Conservation (phyloP, 805 yeast genomes). For the Sungouiozyma ichnusensis region DNA sequence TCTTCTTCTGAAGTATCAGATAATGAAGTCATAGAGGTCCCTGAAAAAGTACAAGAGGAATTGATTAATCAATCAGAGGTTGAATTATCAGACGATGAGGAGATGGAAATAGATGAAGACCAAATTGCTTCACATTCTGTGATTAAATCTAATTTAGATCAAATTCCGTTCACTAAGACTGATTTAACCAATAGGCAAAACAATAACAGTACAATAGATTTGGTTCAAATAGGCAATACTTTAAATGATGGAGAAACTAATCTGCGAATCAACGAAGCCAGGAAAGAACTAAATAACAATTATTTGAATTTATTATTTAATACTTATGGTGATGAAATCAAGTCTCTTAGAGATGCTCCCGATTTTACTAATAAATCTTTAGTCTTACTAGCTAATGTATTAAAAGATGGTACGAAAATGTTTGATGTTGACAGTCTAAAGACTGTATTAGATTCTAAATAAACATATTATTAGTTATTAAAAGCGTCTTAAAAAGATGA, state of each 20-base stretch:
- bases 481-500: background rate
- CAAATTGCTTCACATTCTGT: slow-evolving; percentile 13
- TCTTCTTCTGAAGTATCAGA: slow-evolving; percentile 30
- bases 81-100: slow-evolving; percentile 19
- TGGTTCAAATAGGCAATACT: slow-evolving; percentile 22
- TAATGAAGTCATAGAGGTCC: slow-evolving; percentile 13
- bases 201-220: slow-evolving; percentile 17
- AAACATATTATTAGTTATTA: background rate
- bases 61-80: slow-evolving; percentile 28
- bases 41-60: slow-evolving; percentile 7
- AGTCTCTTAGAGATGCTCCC: slow-evolving; percentile 47
- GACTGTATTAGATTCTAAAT: slow-evolving; percentile 22
- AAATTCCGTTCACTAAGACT: slow-evolving; percentile 28
- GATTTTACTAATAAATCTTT: slow-evolving; percentile 54
- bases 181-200: slow-evolving; percentile 23
- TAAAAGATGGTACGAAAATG: slow-evolving; percentile 49
- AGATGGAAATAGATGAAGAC: slow-evolving; percentile 1
- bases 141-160: slow-evolving; percentile 13
- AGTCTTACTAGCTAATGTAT: slow-evolving; percentile 43
- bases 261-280: background rate
- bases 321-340: slow-evolving; percentile 52
- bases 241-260: slow-evolving; percentile 21
- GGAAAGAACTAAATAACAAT: slow-evolving; percentile 30
- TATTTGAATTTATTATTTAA: slow-evolving; percentile 47
- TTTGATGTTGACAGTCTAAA: slow-evolving; percentile 44